Conservation (phyloP, 768 basidiomycete genomes). For the Mycena indigotica region DNA sequence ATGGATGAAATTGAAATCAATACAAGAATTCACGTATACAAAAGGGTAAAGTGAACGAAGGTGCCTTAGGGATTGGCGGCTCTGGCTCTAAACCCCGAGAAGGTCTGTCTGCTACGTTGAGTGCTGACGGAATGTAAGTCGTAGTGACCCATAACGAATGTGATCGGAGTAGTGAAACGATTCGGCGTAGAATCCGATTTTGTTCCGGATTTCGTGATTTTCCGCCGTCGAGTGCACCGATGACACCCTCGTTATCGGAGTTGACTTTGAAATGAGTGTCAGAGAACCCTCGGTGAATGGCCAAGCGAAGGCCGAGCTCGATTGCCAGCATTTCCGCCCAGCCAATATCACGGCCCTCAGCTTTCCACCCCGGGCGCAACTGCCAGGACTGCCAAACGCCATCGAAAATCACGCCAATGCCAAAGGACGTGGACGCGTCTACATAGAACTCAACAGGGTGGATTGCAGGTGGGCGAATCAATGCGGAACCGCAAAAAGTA, state of each 20-base stretch:
- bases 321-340: conserved; percentile 48
- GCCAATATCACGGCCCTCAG: conserved; percentile 34
- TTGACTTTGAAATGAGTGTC: conserved; percentile 31
- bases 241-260: conserved; percentile 35
- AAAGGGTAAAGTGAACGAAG: background rate
- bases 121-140: conserved; percentile 27
- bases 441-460: conserved; percentile 28
- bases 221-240: conserved; percentile 30
- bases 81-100: conserved; percentile 12
- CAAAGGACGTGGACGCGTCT: conserved; percentile 40
- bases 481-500: conserved; percentile 13
- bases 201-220: conserved; percentile 32
- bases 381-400: conserved; percentile 39
- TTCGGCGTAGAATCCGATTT: conserved; percentile 30
- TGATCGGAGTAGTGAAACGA: conserved; percentile 24
- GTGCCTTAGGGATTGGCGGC: background rate
- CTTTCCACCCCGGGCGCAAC: conserved; percentile 29
- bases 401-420: conserved; percentile 36
- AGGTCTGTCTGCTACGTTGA: conserved; percentile 23
- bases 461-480: conserved; percentile 18
- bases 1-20: too few species aligned
- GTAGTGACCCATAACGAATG: conserved; percentile 29
- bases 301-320: conserved; percentile 35
- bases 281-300: conserved; percentile 24
- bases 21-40: background rate